Percentiles rank a stretch among this genome's conserved stretches.
phyloP scores from a whole-genome alignment of 805 yeast species.

The Metschnikowia reukaufii region DNA sequence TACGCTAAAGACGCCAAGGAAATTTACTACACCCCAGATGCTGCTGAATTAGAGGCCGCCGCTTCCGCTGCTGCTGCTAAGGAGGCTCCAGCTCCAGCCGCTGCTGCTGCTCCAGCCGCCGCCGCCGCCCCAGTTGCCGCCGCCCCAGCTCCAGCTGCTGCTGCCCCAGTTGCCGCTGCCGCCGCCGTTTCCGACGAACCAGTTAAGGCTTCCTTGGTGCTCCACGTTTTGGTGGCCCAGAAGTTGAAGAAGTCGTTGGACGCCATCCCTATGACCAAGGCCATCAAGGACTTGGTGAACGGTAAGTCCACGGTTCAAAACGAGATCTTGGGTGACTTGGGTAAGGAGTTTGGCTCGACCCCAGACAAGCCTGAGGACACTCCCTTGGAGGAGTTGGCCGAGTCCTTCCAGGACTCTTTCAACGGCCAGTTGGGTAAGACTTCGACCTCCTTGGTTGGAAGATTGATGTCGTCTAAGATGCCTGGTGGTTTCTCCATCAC shows the following conservation, averaged over 20 bases:
- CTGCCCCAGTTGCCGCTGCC: slow-evolving; percentile 75
- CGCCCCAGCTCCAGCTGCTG: slow-evolving; percentile 50
- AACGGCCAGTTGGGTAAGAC: slow-evolving; percentile 91
- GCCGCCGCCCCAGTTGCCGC: slow-evolving; percentile 54
- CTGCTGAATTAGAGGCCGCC: slow-evolving; percentile 46
- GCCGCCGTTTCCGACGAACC: slow-evolving; percentile 88
- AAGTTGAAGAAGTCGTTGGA: slow-evolving; percentile 90
- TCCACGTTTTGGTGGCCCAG: slow-evolving; percentile 92
- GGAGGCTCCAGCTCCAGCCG: slow-evolving; percentile 25
- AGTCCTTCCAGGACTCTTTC: slow-evolving; percentile 88
- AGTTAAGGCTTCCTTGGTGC: slow-evolving; percentile 74
- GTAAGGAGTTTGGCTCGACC: slow-evolving; percentile 96
- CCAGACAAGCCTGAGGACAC: slow-evolving; percentile 99
- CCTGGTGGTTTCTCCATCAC: slow-evolving; percentile 98
- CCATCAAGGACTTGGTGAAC: slow-evolving; percentile 95
- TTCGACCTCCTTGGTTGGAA: slow-evolving; percentile 81
- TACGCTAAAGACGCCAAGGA: slow-evolving; percentile 96
- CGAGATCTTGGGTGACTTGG: slow-evolving; percentile 97
- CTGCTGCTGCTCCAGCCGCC: slow-evolving; percentile 52
- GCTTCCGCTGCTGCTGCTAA: slow-evolving; percentile 34
- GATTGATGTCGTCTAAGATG: slow-evolving; percentile 95
- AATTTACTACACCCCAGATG: slow-evolving; percentile 90
- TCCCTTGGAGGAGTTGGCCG: slow-evolving; percentile 94
- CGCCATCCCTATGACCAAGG: slow-evolving; percentile 82
- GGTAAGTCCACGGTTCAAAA: slow-evolving; percentile 99